Base-by-base conservation (phyloP, 2,329 filamentous ascomycete genomes). In the Verticillium longisporum region DNA sequence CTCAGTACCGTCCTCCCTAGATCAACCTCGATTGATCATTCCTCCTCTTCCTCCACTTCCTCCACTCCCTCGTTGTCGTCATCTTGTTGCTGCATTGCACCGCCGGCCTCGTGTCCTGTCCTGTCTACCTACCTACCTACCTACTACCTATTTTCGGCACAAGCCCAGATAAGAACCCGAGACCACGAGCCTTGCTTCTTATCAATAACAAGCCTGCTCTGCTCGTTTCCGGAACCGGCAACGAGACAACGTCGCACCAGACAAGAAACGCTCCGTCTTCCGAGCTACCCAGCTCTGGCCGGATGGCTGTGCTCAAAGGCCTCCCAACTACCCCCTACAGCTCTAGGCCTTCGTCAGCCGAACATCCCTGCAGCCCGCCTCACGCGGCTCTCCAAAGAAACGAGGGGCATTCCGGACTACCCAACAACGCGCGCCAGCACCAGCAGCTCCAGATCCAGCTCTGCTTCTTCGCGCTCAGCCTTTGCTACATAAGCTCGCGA, bases 261-360 rank as follows among this genome's bases (percentile, higher is more conserved):
- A 26, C 26, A 26, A 26, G 55, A 56, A 56, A 32, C 41, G 36
- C 18, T 14, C 55, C 14, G 21, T 33, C 11, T 13, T 7, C n/a
- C 41, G n/a, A 21, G 56, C 34, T 56, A 36, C 26, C 14, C 55
- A n/a, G 32, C n/a, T 38, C 37, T 41, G 58, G 60, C 61, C 62
- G 62, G 61, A 65, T 65, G 63, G 63, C 62, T 64, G 63, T 64
- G 63, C 61, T 65, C 62, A 59, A 57, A 57, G 55, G 62, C 58
- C 57, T 61, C 55, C 59, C 62, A 62, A 61, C 59, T 37, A 33
- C 62, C 53, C 37, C 41, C 41, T 31, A 45, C n/a, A 58, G 15
- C 56, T 37, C 56, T 57, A 36, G 21, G 56, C 56, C 56, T 38
- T 37, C 56, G 37, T 37, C 56, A 36, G 21, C 34, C 34, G 56